Evolutionary conservation across 23 red algal genomes (phyloP).

Genomic region (Gracilaria vermiculophylla): DNA sequence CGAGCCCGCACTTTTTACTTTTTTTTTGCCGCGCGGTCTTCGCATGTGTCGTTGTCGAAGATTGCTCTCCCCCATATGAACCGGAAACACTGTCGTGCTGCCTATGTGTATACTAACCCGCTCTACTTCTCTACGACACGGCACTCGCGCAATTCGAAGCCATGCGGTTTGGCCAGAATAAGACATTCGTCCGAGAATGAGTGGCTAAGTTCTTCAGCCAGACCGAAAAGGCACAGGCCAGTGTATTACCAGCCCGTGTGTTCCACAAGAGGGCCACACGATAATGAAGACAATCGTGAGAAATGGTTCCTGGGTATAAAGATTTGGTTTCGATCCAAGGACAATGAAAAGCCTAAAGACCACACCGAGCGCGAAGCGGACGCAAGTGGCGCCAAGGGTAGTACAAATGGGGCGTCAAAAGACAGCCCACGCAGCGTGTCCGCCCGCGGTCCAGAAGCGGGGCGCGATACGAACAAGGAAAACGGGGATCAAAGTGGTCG

Average conservation of each 20-base stretch:
- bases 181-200: not conserved
- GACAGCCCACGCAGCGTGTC: not conserved
- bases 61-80: conserved; percentile 16
- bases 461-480: not conserved
- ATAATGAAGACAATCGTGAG: not conserved
- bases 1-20: no score
- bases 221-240: not conserved
- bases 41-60: not conserved
- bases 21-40: no score
- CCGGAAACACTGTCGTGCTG: not conserved
- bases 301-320: conserved; percentile 43
- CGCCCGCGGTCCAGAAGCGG: not conserved
- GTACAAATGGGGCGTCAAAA: not conserved
- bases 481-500: not conserved
- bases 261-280: not conserved
- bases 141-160: not conserved
- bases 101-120: not conserved
- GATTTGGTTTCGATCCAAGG: conserved; percentile 26
- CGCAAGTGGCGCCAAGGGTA: not conserved
- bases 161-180: not conserved
- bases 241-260: not conserved
- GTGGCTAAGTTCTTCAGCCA: not conserved
- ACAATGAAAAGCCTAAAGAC: not conserved
- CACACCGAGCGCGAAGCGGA: not conserved
- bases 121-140: not conserved